phyloP scores from a whole-genome alignment of 2,329 filamentous ascomycete genomes.

The Ceratocystis cacaofunesta region DNA sequence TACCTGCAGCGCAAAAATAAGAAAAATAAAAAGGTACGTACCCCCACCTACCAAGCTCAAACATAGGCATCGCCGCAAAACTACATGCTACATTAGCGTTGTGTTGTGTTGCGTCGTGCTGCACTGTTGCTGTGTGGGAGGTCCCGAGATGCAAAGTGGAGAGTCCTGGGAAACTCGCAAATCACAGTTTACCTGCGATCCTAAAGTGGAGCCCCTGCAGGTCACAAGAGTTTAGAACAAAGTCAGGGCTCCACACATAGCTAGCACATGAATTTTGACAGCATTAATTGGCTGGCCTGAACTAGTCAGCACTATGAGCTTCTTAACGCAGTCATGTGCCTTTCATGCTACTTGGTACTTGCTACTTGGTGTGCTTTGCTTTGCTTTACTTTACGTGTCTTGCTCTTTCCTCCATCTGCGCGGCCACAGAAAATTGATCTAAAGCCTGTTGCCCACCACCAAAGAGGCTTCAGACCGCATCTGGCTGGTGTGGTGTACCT shows the following conservation, averaged over 20 bases:
- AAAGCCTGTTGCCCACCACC: neutral
- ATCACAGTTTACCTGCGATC: neutral
- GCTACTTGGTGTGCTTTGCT: neutral
- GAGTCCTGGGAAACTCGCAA: neutral
- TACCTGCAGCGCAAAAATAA: neutral
- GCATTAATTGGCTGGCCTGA: neutral
- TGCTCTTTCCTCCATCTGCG: neutral
- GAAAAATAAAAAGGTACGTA: neutral
- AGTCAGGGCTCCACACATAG: neutral
- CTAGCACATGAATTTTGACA: no score
- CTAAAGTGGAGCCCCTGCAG: neutral
- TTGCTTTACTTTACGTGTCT: neutral
- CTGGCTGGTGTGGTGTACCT: neutral
- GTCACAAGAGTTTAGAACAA: neutral
- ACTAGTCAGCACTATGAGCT: no score
- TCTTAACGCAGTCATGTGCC: neutral
- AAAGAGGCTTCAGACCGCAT: neutral
- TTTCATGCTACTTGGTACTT: neutral
- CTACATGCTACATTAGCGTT: neutral
- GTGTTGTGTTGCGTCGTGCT: no score
- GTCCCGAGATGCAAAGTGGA: conserved; percentile 1
- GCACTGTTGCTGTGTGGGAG: neutral
- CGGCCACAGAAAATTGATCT: neutral
- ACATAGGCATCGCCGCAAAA: neutral
- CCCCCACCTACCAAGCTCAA: neutral